phyloP scores from a whole-genome alignment of 768 basidiomycete species.

The Leccinum uliginosum region DNA sequence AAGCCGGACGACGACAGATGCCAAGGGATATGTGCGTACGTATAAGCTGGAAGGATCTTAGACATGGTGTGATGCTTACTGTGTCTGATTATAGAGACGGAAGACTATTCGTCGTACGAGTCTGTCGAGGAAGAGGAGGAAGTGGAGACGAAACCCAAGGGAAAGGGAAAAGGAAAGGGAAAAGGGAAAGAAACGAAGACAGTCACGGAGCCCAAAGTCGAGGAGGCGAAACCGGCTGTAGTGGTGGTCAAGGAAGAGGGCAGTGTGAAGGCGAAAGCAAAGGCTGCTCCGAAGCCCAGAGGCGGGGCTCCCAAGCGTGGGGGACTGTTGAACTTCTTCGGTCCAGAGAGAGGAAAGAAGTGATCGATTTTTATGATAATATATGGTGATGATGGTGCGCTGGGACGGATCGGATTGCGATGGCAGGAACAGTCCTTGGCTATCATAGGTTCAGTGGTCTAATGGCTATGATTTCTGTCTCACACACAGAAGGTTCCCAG shows the following conservation, averaged over 20 bases:
- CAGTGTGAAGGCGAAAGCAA: constrained; percentile 17
- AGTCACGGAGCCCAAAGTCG: constrained; percentile 10
- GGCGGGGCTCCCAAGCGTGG: constrained; percentile 24
- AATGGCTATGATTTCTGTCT: constrained; percentile 49
- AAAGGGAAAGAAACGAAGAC: constrained; percentile 22
- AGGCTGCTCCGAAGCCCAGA: constrained; percentile 12
- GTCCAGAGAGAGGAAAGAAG: constrained; percentile 28
- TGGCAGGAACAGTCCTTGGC: rapidly evolving
- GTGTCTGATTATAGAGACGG: constrained; percentile 45
- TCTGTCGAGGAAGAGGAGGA: constrained; percentile 59
- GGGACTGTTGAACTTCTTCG: constrained; percentile 31
- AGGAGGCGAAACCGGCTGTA: constrained; percentile 12
- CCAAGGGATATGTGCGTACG: constrained; percentile 72
- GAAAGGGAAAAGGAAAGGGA: constrained; percentile 15
- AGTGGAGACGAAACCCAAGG: constrained; percentile 19
- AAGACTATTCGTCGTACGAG: constrained; percentile 80
- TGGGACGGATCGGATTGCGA: not conserved
- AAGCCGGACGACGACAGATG: constrained; percentile 50
- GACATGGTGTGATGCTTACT: not conserved
- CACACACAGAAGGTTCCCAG: constrained; percentile 48
- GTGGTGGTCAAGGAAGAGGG: constrained; percentile 11
- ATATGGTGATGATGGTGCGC: not conserved
- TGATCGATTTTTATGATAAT: constrained; percentile 5
- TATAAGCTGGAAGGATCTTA: constrained; percentile 1
- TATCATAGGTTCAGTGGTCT: constrained; percentile 36